Percentiles rank a stretch among this genome's conserved stretches.
Conservation (phyloP, 1,284 basidiomycete genomes). For the Fomitopsis betulina region DNA sequence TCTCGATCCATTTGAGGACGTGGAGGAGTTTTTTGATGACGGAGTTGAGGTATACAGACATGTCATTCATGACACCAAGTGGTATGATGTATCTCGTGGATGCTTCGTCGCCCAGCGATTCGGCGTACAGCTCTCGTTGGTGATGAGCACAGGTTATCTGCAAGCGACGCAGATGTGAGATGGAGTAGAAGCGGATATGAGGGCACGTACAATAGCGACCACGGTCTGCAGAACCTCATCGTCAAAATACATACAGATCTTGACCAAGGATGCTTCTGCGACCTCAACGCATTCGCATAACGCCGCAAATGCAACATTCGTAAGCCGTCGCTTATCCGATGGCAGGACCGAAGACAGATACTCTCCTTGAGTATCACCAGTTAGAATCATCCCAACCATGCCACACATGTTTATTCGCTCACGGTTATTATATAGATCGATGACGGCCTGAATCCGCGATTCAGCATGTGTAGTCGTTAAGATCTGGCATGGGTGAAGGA, state of each 20-base stretch:
- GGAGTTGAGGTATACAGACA: neutral
- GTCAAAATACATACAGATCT: neutral
- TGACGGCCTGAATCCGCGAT: neutral
- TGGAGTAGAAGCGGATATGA: neutral
- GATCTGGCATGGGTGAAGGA: conserved; percentile 2
- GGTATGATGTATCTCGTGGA: neutral
- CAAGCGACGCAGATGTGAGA: neutral
- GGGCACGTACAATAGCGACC: neutral
- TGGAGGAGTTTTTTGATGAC: neutral
- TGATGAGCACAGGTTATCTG: neutral
- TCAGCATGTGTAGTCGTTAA: conserved; percentile 1
- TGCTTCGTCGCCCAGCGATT: neutral
- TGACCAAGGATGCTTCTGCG: neutral
- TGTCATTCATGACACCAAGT: neutral
- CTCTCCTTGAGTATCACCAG: neutral
- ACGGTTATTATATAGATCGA: neutral
- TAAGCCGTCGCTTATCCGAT: neutral
- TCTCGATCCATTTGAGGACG: neutral
- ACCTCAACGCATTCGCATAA: neutral
- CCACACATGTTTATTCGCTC: neutral
- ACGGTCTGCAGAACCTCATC: neutral
- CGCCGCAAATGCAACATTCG: neutral
- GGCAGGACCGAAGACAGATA: neutral
- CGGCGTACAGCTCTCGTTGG: neutral
- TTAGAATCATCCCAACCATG: neutral